Evolutionary conservation across 2,329 filamentous ascomycete species (phyloP).

Genomic region (Rhexocercosporidium sp.): DNA sequence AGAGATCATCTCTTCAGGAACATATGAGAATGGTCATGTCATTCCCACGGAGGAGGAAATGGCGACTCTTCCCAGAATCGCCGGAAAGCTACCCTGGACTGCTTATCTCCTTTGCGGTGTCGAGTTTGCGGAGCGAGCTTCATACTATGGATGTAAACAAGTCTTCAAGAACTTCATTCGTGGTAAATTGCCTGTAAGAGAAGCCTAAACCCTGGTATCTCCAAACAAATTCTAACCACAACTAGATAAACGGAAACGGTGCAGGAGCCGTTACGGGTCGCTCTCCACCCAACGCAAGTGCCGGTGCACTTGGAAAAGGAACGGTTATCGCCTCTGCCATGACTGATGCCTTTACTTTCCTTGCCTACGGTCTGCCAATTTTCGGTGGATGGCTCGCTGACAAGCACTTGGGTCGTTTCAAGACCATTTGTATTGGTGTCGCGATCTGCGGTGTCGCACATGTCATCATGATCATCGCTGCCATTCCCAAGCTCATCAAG

Average conservation of each 20-base stretch:
- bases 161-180: conserved; percentile 66
- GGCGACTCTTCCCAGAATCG: conserved; percentile 62
- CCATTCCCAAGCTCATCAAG: conserved; percentile 41
- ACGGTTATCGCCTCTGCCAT: conserved; percentile 57
- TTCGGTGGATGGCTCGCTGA: conserved; percentile 64
- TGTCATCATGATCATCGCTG: conserved; percentile 24
- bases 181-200: conserved; percentile 56
- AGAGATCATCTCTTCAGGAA: conserved; percentile 10
- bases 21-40: conserved; percentile 25
- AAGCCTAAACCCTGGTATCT: conserved; percentile 30
- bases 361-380: conserved; percentile 55
- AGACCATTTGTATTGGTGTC: conserved; percentile 57
- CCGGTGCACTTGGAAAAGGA: conserved; percentile 65
- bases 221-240: neutral
- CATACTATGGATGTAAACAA: conserved; percentile 75
- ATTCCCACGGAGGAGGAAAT: conserved; percentile 62
- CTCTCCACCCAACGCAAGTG: conserved; percentile 37
- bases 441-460: conserved; percentile 65
- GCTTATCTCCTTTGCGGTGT: conserved; percentile 74
- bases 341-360: conserved; percentile 55
- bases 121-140: conserved; percentile 77
- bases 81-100: conserved; percentile 68
- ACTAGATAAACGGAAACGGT: conserved; percentile 47
- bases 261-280: conserved; percentile 33
- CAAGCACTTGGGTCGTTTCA: conserved; percentile 64